Conservation (phyloP, 495 filamentous ascomycete genomes). For the Penicillium arizonense region DNA sequence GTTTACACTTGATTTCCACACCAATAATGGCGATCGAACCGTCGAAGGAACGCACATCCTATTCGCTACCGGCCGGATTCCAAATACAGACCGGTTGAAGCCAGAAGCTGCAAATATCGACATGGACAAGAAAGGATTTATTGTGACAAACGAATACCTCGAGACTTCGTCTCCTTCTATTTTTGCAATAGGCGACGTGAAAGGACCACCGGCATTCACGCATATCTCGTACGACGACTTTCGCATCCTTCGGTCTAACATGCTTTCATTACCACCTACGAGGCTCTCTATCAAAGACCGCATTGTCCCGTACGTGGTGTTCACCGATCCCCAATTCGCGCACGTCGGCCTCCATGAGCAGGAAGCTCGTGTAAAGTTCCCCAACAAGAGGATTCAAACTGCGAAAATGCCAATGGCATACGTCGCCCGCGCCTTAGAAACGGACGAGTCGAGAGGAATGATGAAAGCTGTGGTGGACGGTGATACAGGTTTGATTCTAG, state of each 20-base stretch:
- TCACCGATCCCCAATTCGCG: constrained; percentile 52
- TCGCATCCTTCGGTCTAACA: constrained; percentile 45
- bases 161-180: constrained; percentile 34
- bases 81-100: constrained; percentile 25
- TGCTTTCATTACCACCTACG: constrained; percentile 14
- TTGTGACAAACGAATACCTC: constrained; percentile 26
- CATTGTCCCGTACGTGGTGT: constrained; percentile 47
- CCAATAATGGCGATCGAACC: constrained; percentile 10
- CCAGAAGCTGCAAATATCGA: constrained; percentile 21
- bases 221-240: constrained; percentile 57
- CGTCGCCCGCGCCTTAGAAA: constrained; percentile 52
- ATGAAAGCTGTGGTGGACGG: constrained; percentile 43
- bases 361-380: constrained; percentile 24
- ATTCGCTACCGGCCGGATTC: constrained; percentile 43
- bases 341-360: constrained; percentile 46
- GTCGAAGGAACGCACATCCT: constrained; percentile 35
- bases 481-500: constrained; percentile 31
- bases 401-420: constrained; percentile 52
- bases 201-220: constrained; percentile 53
- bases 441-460: constrained; percentile 46
- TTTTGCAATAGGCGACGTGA: constrained; percentile 50
- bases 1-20: constrained; percentile 8
- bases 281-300: constrained; percentile 28
- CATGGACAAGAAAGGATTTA: constrained; percentile 33
- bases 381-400: constrained; percentile 22